Base-by-base conservation (phyloP, 257 asterid genomes). In the Nicotiana tomentosiformis region DNA sequence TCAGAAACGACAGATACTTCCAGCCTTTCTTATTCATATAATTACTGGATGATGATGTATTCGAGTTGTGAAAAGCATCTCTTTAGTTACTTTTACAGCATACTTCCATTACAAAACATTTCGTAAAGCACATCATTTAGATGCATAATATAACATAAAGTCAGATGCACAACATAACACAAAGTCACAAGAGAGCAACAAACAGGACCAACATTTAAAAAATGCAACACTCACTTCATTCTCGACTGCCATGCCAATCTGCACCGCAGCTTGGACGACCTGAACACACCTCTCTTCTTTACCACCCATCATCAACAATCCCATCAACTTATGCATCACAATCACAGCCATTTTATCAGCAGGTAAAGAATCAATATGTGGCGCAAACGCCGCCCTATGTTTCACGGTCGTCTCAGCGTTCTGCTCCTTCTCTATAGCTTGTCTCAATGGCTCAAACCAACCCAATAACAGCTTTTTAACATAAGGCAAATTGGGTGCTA, bases 261-360 rank as follows among this genome's bases (percentile, higher is more conserved):
- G 96, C 62, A 92, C 88, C 2, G 99, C 97, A 60, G 98, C 98
- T 83, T 94, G 97, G 53, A 96, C 97, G 37, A 96, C 97, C 1
- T 94, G 94, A 74, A 96, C 98, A 74, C 91, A 87, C 90, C 93
- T 90, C 35, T 89, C 90, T 76, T 93, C 97, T 87, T 90, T 90
- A 29, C 92, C 98, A 37, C 96, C 96, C 97, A 90, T 91, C 99
- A 96, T 94, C 91, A 96, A 78, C 84, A 94, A 85, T 79, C 90
- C 97, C 99, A 96, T 94, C 30, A 96, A 78, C 84, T 92, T 94
- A 86, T 96, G 99, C 98, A 96, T 92, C 86, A 96, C 99, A 77
- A 96, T 96, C 3, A 96, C 93, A 26, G 99, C 98, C 91, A 96
- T 90, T 84, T 94, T 96, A 69, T 94, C 99, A 12, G 99, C 97